Evolutionary conservation across 2,329 filamentous ascomycete species (phyloP).

Genomic region (Aspergillus niger): DNA sequence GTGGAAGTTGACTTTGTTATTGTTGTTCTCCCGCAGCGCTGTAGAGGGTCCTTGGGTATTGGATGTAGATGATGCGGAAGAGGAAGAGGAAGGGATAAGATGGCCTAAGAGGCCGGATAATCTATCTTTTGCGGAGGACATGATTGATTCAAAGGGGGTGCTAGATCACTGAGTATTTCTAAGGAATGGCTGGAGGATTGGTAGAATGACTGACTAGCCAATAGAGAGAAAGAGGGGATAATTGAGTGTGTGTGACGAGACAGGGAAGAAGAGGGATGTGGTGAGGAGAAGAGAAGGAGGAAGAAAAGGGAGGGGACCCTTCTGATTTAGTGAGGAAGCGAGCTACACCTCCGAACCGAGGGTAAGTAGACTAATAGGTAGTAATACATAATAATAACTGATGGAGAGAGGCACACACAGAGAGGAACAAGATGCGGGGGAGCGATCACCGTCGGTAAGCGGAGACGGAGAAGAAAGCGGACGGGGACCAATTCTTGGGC

Average conservation of each 20-base stretch:
- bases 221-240: too few species aligned
- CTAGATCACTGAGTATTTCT: too few species aligned
- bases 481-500: neutral
- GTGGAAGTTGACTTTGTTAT: conserved; percentile 41
- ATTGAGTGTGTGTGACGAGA: neutral
- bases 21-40: conserved; percentile 23
- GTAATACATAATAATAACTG: too few species aligned
- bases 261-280: neutral
- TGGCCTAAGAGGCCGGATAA: conserved; percentile 36
- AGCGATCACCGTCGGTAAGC: neutral
- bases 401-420: too few species aligned
- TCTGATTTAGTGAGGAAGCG: too few species aligned
- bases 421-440: neutral
- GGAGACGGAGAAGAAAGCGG: neutral
- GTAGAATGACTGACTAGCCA: too few species aligned
- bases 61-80: too few species aligned
- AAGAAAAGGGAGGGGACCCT: too few species aligned
- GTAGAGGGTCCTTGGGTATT: neutral
- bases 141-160: conserved; percentile 7
- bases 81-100: conserved; percentile 20
- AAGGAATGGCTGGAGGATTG: too few species aligned
- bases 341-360: too few species aligned
- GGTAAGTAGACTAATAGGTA: too few species aligned
- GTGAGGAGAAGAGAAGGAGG: too few species aligned
- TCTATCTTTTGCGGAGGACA: conserved; percentile 32